A percentile compares a stretch with the other conserved stretches of the same genome.
Evolutionary conservation across 2,329 filamentous ascomycete species (phyloP).

Genomic region (Raffaelea deltoideospora): DNA sequence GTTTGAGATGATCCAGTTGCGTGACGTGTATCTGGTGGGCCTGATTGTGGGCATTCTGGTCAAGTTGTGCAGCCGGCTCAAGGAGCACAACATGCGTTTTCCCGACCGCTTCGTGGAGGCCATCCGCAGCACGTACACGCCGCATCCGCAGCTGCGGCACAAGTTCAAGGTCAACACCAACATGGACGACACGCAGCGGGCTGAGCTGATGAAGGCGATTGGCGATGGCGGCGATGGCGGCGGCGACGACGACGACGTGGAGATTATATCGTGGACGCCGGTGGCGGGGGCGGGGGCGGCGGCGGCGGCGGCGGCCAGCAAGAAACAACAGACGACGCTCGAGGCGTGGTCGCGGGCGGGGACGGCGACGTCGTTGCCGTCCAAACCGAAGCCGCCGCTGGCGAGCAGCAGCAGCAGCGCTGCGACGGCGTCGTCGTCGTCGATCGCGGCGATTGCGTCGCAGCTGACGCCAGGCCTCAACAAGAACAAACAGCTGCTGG

Average conservation of each 20-base stretch:
- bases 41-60: constrained; percentile 70
- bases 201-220: constrained; percentile 55
- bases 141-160: constrained; percentile 36
- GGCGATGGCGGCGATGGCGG: constrained; percentile 41
- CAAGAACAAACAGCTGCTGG: constrained; percentile 27
- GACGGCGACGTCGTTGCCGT: not conserved
- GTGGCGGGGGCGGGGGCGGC: constrained; percentile 1
- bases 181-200: constrained; percentile 66
- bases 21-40: constrained; percentile 71
- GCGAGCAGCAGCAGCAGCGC: constrained; percentile 29
- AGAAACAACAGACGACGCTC: constrained; percentile 12
- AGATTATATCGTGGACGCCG: constrained; percentile 19
- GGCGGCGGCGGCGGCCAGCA: constrained; percentile 16
- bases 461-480: constrained; percentile 29
- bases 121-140: constrained; percentile 53
- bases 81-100: constrained; percentile 60
- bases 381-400: not conserved
- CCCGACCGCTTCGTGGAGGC: constrained; percentile 31
- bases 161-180: constrained; percentile 57
- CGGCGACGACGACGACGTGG: constrained; percentile 16
- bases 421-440: no score
- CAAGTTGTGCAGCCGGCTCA: constrained; percentile 71
- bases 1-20: constrained; percentile 77
- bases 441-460: no score
- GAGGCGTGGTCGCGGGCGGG: constrained; percentile 10